Evolutionary conservation across 371 early-diverging fungal genomes (phyloP).

Genomic region (Saksenaea vasiformis): DNA sequence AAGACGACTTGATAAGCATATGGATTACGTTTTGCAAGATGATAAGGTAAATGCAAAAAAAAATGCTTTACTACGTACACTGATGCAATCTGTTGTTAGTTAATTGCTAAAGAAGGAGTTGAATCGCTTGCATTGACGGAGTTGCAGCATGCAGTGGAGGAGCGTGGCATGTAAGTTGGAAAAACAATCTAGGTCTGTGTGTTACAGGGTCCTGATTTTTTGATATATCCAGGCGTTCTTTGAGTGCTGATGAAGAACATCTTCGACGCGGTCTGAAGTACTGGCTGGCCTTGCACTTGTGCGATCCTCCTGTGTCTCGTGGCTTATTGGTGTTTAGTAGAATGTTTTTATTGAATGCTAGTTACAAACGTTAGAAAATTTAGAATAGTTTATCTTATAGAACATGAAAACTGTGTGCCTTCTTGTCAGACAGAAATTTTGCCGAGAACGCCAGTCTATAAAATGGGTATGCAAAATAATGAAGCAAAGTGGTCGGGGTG

Average conservation of each 20-base stretch:
- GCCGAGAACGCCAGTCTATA: background rate
- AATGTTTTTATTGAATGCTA: conserved; percentile 63
- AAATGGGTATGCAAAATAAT: conserved; percentile 3
- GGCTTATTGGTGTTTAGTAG: conserved; percentile 61
- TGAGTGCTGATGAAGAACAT: conserved; percentile 47
- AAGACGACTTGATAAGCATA: conserved; percentile 51
- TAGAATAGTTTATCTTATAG: background rate
- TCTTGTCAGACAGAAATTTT: background rate
- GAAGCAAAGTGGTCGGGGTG: background rate
- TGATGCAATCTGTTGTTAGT: conserved; percentile 24
- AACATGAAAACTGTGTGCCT: background rate
- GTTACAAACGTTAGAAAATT: conserved; percentile 24
- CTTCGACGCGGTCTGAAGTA: conserved; percentile 56
- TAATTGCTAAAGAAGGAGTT: conserved; percentile 50
- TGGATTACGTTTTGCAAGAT: conserved; percentile 55
- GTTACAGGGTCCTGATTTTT: background rate
- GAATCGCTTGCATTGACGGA: conserved; percentile 44
- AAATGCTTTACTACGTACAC: background rate
- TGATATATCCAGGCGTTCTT: conserved; percentile 36
- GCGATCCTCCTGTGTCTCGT: conserved; percentile 41
- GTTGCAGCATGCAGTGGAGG: conserved; percentile 58
- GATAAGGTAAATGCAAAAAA: conserved; percentile 43
- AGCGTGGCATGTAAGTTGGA: conserved; percentile 61
- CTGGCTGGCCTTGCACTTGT: conserved; percentile 52
- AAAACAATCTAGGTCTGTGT: background rate